Conservation (phyloP, 1,284 basidiomycete species). For the Phellopilus nigrolimitatus region DNA sequence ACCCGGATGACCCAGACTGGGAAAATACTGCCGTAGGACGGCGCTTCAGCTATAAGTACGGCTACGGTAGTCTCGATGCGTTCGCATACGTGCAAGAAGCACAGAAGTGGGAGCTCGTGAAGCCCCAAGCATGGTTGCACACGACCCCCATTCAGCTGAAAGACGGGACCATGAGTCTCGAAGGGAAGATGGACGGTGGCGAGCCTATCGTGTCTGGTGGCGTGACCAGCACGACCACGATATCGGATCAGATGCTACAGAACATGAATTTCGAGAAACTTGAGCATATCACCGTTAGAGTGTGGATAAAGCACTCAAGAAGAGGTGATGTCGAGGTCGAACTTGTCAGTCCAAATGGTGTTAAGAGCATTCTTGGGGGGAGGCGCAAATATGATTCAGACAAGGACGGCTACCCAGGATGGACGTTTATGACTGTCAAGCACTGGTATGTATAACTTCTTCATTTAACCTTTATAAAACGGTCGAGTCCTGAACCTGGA, state of each 20-base stretch:
- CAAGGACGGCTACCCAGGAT: conserved; percentile 77
- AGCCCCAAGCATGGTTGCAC: conserved; percentile 90
- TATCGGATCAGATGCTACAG: conserved; percentile 70
- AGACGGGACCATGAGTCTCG: conserved; percentile 55
- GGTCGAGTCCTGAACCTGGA: conserved; percentile 21
- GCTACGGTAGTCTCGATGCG: conserved; percentile 88
- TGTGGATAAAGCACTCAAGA: conserved; percentile 86
- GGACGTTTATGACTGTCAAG: conserved; percentile 98
- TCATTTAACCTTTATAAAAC: not conserved
- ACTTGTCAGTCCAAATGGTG: conserved; percentile 79
- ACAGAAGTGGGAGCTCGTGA: conserved; percentile 81
- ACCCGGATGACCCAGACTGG: conserved; percentile 93
- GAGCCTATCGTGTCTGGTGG: conserved; percentile 65
- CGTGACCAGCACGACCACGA: conserved; percentile 57
- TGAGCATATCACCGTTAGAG: conserved; percentile 90
- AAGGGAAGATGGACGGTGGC: conserved; percentile 55
- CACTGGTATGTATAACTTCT: conserved; percentile 71
- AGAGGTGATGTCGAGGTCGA: conserved; percentile 95
- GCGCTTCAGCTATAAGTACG: conserved; percentile 95
- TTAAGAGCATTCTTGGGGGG: conserved; percentile 82
- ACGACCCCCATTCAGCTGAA: conserved; percentile 67
- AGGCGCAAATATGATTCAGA: conserved; percentile 69
- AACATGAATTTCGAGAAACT: conserved; percentile 80
- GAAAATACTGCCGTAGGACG: conserved; percentile 77
- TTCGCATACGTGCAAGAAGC: conserved; percentile 81